Evolutionary conservation across 106 monocot species (phyloP), one percentile per base, ranked within the genome.

Genomic region (Dioscorea alata): DNA sequence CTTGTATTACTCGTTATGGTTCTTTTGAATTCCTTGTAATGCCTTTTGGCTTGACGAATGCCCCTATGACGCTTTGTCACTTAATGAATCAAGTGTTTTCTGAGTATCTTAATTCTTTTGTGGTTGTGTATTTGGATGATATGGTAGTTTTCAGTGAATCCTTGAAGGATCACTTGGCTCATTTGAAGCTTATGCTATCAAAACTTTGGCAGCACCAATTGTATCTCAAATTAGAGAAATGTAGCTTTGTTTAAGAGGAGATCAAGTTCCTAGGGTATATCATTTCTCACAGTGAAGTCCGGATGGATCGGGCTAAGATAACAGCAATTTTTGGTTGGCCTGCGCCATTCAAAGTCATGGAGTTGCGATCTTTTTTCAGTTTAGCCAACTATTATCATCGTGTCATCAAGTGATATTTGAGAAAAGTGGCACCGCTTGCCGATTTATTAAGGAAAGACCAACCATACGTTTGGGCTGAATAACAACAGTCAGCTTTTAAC

Each of bases 51-150:
- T 28, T 28, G 3, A 3, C 28, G 2, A 28, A 28, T 28, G 28
- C 28, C 28, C 28, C 28, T 1, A 28, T 3, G 28, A 28, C 28
- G 2, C 3, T 28, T 28, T 28, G 28, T 3, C 28, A 28, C 3
- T 3, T 1, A 28, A 28, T 28, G 28, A 28, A 28, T 28, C 3
- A 28, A 1, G 28, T 28, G 3, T 28, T 28, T 9, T 48, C 35
- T 2, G 4, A 9, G 7, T 23, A 50, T 13, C 22, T 66, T 21
- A 50, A 66, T 51, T 0, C 15, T 9, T 66, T 49, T 17, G 24
- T 51, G 23, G 49, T 66, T 0, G 64, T 66, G 1, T 66, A 66
- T 10, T 21, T 64, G 19, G 64, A 64, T 48, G 64, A 64, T 48
- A 21, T 64, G 42, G 48, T 64, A 2, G 48, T 64, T 4, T 64